Conservation (phyloP, 2,329 filamentous ascomycete genomes). For the Trichoderma atrobrunneum region DNA sequence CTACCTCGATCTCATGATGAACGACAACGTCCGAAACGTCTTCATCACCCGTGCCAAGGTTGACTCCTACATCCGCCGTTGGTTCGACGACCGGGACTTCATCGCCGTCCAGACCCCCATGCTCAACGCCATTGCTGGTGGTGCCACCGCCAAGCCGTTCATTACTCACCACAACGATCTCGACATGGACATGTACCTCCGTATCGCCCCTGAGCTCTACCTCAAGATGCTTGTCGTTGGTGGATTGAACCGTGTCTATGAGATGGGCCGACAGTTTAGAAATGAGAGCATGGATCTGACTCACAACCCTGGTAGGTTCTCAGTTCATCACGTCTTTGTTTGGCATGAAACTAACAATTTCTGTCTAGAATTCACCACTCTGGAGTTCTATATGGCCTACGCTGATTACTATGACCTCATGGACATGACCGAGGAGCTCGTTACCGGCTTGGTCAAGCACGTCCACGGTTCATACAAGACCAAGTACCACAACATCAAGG, state of each 20-base stretch:
- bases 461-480: conserved; percentile 84
- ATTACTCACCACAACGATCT: conserved; percentile 94
- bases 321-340: accelerated
- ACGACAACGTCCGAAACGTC: conserved; percentile 78
- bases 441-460: conserved; percentile 84
- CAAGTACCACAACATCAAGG: conserved; percentile 79
- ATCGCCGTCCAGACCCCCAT: conserved; percentile 95
- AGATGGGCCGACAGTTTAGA: conserved; percentile 91
- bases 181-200: conserved; percentile 91
- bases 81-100: conserved; percentile 85
- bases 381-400: conserved; percentile 96
- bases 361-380: conserved; percentile 82
- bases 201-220: conserved; percentile 91
- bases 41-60: conserved; percentile 86
- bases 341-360: conserved; percentile 16
- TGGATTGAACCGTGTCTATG: conserved; percentile 90
- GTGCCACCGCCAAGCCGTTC: conserved; percentile 91
- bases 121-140: conserved; percentile 94
- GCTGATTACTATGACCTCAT: conserved; percentile 83
- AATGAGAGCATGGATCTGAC: conserved; percentile 75
- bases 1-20: conserved; percentile 96
- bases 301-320: conserved; percentile 66
- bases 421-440: conserved; percentile 85
- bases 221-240: conserved; percentile 96
- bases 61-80: conserved; percentile 81